phyloP scores from a whole-genome alignment of 345 rosid genomes.

The Raphanus raphanistrum region DNA sequence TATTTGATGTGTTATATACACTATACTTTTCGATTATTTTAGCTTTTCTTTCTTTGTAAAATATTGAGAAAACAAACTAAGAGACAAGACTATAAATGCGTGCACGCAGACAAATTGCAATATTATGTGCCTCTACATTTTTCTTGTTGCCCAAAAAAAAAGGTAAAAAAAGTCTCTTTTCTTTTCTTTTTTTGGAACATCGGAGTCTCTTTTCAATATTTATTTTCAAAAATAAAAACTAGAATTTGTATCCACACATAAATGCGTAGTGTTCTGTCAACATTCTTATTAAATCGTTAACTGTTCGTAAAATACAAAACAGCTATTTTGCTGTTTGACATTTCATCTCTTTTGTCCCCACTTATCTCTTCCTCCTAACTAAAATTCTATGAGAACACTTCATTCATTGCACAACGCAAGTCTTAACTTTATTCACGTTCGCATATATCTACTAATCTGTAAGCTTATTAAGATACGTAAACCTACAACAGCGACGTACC shows the following conservation, averaged over 20 bases:
- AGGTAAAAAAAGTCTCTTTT: too few relatives aligned
- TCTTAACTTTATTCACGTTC: slow-evolving; percentile 23
- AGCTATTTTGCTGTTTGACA: slow-evolving; percentile 44
- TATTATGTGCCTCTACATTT: slow-evolving; percentile 39
- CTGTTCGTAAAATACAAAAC: slow-evolving; percentile 43
- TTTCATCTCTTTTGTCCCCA: slow-evolving; percentile 42
- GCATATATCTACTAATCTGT: slow-evolving; percentile 15
- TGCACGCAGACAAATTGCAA: slow-evolving; percentile 42
- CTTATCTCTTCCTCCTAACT: slow-evolving; percentile 18
- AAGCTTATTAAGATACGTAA: slow-evolving; percentile 16
- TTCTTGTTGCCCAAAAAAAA: not conserved
- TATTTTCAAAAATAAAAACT: not conserved
- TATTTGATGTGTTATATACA: not conserved
- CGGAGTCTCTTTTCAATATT: not conserved
- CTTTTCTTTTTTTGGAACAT: too few relatives aligned
- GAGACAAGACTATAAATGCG: slow-evolving; percentile 40
- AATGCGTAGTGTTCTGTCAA: slow-evolving; percentile 43
- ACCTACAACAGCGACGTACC: slow-evolving; percentile 35
- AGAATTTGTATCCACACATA: slow-evolving; percentile 30
- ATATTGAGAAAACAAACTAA: not conserved
- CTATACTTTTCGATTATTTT: not conserved
- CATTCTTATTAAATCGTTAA: slow-evolving; percentile 42
- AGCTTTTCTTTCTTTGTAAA: not conserved
- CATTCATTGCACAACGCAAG: slow-evolving; percentile 32
- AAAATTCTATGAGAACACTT: slow-evolving; percentile 27